A percentile compares a stretch with the other conserved stretches of the same genome.
Evolutionary conservation across 352 stramenopile genomes (phyloP).

Genomic region (Pythium insidiosum): DNA sequence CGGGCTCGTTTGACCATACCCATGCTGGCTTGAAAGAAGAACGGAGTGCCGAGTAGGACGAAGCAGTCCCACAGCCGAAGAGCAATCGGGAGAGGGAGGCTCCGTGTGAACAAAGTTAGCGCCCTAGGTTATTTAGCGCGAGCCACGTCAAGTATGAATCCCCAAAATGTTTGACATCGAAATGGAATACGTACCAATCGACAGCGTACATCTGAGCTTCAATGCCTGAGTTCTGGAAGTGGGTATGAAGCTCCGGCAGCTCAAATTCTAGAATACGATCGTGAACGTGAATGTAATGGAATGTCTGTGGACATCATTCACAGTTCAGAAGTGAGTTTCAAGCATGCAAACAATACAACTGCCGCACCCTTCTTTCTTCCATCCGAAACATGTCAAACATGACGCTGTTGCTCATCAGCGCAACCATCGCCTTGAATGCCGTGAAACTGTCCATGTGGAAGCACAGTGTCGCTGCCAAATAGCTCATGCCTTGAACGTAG

Average conservation of each 20-base stretch:
- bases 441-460: slow-evolving; percentile 87
- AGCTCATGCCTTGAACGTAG: slow-evolving; percentile 87
- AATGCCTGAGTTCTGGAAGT: slow-evolving; percentile 71
- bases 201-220: slow-evolving; percentile 84
- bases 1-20: slow-evolving; percentile 28
- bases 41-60: slow-evolving; percentile 64
- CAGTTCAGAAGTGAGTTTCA: too few species aligned
- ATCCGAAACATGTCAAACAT: slow-evolving; percentile 88
- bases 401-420: slow-evolving; percentile 74
- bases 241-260: slow-evolving; percentile 41
- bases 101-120: slow-evolving; percentile 72
- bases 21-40: slow-evolving; percentile 85
- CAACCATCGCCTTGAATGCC: slow-evolving; percentile 77
- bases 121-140: slow-evolving; percentile 25
- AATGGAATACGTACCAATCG: slow-evolving; percentile 44
- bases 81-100: slow-evolving; percentile 60
- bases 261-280: slow-evolving; percentile 79
- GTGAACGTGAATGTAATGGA: slow-evolving; percentile 76
- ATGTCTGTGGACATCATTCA: slow-evolving; percentile 70
- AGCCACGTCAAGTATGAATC: neutral
- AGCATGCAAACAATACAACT: too few species aligned
- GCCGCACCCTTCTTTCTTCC: slow-evolving; percentile 63
- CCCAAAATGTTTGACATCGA: neutral
- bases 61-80: slow-evolving; percentile 83
- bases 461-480: slow-evolving; percentile 73